phyloP scores from a whole-genome alignment of 1,284 basidiomycete genomes.

The Peniophora sp. region DNA sequence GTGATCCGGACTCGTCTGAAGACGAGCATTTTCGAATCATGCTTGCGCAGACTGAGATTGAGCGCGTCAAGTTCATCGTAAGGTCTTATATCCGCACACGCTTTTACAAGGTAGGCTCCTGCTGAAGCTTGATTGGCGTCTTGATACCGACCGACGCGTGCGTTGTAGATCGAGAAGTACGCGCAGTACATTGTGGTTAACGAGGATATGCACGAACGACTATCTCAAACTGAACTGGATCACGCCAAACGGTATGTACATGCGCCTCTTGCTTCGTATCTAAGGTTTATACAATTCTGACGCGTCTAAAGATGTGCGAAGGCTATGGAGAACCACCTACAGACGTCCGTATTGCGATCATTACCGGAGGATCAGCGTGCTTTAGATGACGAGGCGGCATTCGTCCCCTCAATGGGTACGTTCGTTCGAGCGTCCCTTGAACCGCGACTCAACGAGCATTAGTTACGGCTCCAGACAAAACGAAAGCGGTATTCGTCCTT shows the following conservation, averaged over 20 bases:
- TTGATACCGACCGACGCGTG: neutral
- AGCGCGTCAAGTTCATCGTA: constrained; percentile 86
- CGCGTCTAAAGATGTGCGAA: constrained; percentile 72
- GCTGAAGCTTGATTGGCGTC: neutral
- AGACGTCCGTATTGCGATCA: constrained; percentile 67
- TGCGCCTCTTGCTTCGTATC: neutral
- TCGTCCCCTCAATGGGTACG: constrained; percentile 75
- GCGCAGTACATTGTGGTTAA: constrained; percentile 69
- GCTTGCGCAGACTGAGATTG: constrained; percentile 88
- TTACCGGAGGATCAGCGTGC: constrained; percentile 69
- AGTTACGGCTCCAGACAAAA: constrained; percentile 74
- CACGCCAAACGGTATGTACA: constrained; percentile 61
- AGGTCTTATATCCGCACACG: constrained; percentile 83
- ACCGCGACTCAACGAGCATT: constrained; percentile 4
- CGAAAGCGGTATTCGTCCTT: constrained; percentile 72
- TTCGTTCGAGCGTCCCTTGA: constrained; percentile 8
- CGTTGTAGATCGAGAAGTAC: constrained; percentile 77
- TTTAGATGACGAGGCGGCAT: constrained; percentile 65
- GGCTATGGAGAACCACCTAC: constrained; percentile 68
- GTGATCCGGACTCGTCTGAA: constrained; percentile 75
- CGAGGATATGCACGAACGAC: constrained; percentile 57
- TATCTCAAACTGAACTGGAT: constrained; percentile 74
- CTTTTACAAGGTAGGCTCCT: constrained; percentile 64
- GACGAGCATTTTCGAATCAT: constrained; percentile 89
- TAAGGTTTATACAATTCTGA: neutral